Conservation (phyloP, 257 asterid species). For the Solanum ahanhuiri region DNA sequence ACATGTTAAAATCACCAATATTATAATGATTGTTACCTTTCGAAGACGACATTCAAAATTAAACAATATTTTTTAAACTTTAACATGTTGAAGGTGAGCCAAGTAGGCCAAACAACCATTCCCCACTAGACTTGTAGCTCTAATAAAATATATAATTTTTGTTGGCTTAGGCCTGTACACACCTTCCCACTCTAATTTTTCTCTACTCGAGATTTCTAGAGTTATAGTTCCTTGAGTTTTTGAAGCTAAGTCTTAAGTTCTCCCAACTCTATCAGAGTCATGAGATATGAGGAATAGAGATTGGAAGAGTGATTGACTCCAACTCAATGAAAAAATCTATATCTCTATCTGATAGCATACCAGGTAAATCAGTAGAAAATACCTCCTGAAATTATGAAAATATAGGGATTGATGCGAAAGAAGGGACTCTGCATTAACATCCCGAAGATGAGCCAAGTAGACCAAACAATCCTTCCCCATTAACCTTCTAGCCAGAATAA, state of each 20-base stretch:
- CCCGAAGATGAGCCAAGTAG: background rate
- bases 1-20: too few species aligned
- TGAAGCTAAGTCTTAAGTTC: background rate
- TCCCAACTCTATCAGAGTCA: background rate
- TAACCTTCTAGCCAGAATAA: too few species aligned
- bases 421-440: background rate
- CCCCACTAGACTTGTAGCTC: background rate
- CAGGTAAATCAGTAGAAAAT: background rate
- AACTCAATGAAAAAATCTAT: background rate
- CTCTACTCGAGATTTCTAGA: background rate
- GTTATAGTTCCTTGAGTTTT: background rate
- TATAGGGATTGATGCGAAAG: background rate
- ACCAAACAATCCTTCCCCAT: too few species aligned
- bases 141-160: too few species aligned
- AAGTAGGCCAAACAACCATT: background rate
- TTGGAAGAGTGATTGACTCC: background rate
- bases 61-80: too few species aligned
- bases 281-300: background rate
- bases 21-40: background rate
- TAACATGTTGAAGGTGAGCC: background rate
- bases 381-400: background rate
- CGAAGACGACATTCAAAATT: too few species aligned
- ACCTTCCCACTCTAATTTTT: background rate
- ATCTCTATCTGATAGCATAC: too few species aligned
- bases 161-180: background rate